Conservation (phyloP, 371 early-diverging fungal species). For the Apophysomyces ossiformis region DNA sequence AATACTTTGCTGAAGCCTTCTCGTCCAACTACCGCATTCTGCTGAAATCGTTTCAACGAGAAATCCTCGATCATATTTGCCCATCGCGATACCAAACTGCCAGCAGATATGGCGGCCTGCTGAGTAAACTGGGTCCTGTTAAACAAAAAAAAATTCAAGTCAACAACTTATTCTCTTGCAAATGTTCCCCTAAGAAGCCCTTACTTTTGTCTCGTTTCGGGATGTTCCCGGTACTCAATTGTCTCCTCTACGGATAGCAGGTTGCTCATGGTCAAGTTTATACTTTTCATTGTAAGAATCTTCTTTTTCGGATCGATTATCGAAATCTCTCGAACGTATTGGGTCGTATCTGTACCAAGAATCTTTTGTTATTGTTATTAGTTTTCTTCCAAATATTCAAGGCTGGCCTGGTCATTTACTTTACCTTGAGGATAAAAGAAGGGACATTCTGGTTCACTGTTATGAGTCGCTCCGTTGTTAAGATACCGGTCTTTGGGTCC, state of each 20-base stretch:
- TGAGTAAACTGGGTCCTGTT: slow-evolving; percentile 77
- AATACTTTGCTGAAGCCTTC: slow-evolving; percentile 77
- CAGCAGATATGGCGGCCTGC: slow-evolving; percentile 80
- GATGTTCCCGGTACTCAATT: slow-evolving; percentile 73
- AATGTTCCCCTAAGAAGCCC: slow-evolving; percentile 9
- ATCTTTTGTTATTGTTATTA: slow-evolving; percentile 27
- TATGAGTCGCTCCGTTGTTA: slow-evolving; percentile 90
- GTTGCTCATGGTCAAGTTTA: slow-evolving; percentile 76
- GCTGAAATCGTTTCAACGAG: slow-evolving; percentile 82
- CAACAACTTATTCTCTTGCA: not conserved
- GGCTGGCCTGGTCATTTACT: not conserved
- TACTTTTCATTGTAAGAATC: slow-evolving; percentile 72
- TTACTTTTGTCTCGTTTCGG: slow-evolving; percentile 48
- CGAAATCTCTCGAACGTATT: slow-evolving; percentile 88
- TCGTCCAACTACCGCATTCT: slow-evolving; percentile 82
- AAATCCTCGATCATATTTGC: slow-evolving; percentile 87
- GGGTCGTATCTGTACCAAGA: slow-evolving; percentile 65
- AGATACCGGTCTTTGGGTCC: slow-evolving; percentile 81
- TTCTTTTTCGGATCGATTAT: slow-evolving; percentile 80
- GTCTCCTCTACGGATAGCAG: slow-evolving; percentile 86
- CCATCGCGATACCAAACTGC: slow-evolving; percentile 76
- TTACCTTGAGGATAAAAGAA: slow-evolving; percentile 66
- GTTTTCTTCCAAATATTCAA: not conserved
- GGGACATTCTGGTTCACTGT: slow-evolving; percentile 90
- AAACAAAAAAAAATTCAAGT: slow-evolving; percentile 9